Conservation (phyloP, 768 basidiomycete genomes). For the Podaxis carcinomalis region DNA sequence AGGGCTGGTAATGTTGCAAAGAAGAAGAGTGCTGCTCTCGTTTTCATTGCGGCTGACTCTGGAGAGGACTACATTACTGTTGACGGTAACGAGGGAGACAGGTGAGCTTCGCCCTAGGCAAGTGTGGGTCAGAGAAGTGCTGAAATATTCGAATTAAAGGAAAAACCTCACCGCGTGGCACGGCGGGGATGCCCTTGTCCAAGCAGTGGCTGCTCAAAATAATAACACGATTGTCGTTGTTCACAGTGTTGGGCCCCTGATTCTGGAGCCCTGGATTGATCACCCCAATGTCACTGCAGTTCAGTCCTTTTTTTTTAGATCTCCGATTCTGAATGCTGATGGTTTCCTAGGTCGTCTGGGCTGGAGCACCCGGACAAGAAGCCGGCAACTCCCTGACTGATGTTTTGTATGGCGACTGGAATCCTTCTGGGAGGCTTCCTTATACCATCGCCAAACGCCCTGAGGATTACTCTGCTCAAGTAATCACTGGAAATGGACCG, state of each 20-base stretch:
- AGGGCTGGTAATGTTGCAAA: slow-evolving; percentile 44
- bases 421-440: slow-evolving; percentile 65
- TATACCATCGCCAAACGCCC: slow-evolving; percentile 68
- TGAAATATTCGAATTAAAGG: slow-evolving; percentile 18
- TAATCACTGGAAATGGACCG: slow-evolving; percentile 31
- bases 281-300: slow-evolving; percentile 72
- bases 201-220: slow-evolving; percentile 60
- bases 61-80: slow-evolving; percentile 82
- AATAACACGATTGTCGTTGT: slow-evolving; percentile 71
- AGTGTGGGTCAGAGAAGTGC: not conserved
- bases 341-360: slow-evolving; percentile 49
- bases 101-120: slow-evolving; percentile 28
- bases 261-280: slow-evolving; percentile 64
- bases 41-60: slow-evolving; percentile 80
- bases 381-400: slow-evolving; percentile 68
- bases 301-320: slow-evolving; percentile 22
- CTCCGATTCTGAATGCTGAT: slow-evolving; percentile 12
- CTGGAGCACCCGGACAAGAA: slow-evolving; percentile 65
- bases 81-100: slow-evolving; percentile 75
- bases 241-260: slow-evolving; percentile 59
- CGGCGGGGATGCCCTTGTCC: slow-evolving; percentile 66
- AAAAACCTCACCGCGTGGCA: slow-evolving; percentile 75
- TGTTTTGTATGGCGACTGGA: slow-evolving; percentile 65
- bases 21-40: slow-evolving; percentile 61
- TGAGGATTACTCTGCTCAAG: slow-evolving; percentile 55